Evolutionary conservation across 495 filamentous ascomycete genomes (phyloP).

Genomic region (Aspergillus olivimuriae): DNA sequence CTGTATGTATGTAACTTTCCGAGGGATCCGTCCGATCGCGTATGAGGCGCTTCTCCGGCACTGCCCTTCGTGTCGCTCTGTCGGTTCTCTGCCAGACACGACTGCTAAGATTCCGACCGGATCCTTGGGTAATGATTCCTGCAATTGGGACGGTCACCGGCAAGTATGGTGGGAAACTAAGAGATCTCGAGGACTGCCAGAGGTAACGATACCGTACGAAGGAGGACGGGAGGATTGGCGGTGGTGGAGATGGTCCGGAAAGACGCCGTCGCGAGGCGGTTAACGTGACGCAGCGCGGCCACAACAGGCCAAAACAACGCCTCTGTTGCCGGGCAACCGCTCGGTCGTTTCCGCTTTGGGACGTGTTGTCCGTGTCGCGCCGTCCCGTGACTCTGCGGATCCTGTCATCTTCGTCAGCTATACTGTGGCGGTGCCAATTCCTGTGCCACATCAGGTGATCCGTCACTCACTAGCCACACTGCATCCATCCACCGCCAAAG

Average conservation of each 20-base stretch:
- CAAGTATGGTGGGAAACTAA: too few species aligned
- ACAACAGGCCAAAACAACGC: conserved; percentile 12
- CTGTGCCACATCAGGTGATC: conserved; percentile 5
- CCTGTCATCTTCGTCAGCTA: conserved; percentile 6
- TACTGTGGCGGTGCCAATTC: conserved; percentile 11
- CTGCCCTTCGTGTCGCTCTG: too few species aligned
- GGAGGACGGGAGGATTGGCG: conserved; percentile 3
- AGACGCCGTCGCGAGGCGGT: conserved; percentile 18
- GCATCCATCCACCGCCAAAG: conserved; percentile 8
- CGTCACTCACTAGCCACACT: conserved; percentile 8
- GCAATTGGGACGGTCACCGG: too few species aligned
- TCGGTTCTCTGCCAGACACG: too few species aligned
- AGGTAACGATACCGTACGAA: conserved; percentile 20
- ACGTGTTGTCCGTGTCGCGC: conserved; percentile 12
- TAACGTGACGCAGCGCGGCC: conserved; percentile 13
- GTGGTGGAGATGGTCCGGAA: conserved; percentile 12
- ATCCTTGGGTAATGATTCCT: too few species aligned
- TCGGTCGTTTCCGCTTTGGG: conserved; percentile 5
- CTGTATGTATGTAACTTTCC: conserved; percentile 1
- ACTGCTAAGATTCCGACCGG: too few species aligned
- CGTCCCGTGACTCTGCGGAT: conserved; percentile 11
- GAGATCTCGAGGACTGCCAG: conserved; percentile 1
- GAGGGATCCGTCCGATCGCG: too few species aligned
- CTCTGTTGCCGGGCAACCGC: conserved; percentile 16
- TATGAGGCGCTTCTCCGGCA: too few species aligned